These are phyloP conservation scores for Eutrema yunnanense DNA, from an alignment of 345 rosid genomes.

Conservation along the genomic window DNA sequence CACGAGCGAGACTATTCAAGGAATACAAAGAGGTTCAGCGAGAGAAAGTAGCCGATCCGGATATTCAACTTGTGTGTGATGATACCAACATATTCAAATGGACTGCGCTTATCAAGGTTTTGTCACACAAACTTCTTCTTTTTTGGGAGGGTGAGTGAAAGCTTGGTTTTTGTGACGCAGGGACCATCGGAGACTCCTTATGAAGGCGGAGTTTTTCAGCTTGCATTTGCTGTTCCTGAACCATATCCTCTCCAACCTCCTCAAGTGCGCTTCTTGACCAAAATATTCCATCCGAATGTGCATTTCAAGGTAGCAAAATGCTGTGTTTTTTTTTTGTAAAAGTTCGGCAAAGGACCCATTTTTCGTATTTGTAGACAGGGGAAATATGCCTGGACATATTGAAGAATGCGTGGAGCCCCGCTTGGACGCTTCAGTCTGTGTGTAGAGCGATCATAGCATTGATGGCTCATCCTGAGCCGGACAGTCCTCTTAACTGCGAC, in stretches of 20 bases:
- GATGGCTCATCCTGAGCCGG: constrained; percentile 98
- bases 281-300: constrained; percentile 98
- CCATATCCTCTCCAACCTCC: constrained; percentile 98
- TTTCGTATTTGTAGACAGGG: constrained; percentile 53
- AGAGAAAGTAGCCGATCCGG: constrained; percentile 91
- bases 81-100: constrained; percentile 96
- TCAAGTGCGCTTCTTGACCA: constrained; percentile 94
- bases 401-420: constrained; percentile 99
- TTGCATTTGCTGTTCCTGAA: constrained; percentile 91
- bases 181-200: constrained; percentile 98
- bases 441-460: constrained; percentile 96
- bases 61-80: constrained; percentile 88
- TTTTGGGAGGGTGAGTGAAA: neutral
- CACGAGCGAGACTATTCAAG: constrained; percentile 93
- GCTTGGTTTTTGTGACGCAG: constrained; percentile 24
- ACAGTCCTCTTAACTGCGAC: constrained; percentile 96
- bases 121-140: neutral
- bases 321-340: neutral
- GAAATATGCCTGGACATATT: constrained; percentile 96
- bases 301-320: constrained; percentile 73
- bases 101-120: constrained; percentile 97
- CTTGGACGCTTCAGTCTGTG: constrained; percentile 99
- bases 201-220: constrained; percentile 97
- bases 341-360: neutral
- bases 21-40: constrained; percentile 97